Evolutionary conservation across 2,329 filamentous ascomycete species (phyloP).

Genomic region (Sclerotinia spermophila): DNA sequence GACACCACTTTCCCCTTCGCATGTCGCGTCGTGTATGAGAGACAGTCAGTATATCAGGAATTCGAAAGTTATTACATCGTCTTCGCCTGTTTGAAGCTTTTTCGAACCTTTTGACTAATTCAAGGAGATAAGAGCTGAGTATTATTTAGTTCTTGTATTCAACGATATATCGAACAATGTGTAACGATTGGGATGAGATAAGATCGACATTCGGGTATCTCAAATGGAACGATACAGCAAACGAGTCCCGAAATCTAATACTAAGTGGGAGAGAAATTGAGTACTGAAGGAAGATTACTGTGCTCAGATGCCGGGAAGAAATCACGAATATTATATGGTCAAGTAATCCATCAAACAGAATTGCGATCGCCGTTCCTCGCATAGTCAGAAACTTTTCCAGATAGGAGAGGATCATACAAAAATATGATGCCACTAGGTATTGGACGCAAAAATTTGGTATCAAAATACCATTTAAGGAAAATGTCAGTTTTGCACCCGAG

Average conservation of each 20-base stretch:
- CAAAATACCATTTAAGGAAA: too few relatives aligned
- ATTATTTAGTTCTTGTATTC: not conserved
- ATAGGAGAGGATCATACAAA: not conserved
- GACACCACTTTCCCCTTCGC: not conserved
- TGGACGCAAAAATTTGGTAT: too few relatives aligned
- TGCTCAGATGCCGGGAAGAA: too few relatives aligned
- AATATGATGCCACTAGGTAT: too few relatives aligned
- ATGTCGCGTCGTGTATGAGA: not conserved
- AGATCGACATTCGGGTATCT: not conserved
- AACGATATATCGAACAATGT: accelerated
- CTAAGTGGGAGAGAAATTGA: not conserved
- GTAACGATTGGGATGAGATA: not conserved
- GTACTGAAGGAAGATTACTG: too few relatives aligned
- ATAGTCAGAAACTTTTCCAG: too few relatives aligned
- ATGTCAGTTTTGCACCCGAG: not conserved
- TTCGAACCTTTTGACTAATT: not conserved
- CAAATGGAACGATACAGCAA: not conserved
- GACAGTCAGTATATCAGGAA: not conserved
- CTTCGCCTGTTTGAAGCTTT: not conserved
- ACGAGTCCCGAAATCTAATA: not conserved
- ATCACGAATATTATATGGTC: too few relatives aligned
- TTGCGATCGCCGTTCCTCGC: too few relatives aligned
- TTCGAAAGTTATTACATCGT: not conserved
- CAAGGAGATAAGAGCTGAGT: not conserved
- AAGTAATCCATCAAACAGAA: too few relatives aligned